Evolutionary conservation across 768 basidiomycete genomes (phyloP).

Genomic region (Tricholomella constricta): DNA sequence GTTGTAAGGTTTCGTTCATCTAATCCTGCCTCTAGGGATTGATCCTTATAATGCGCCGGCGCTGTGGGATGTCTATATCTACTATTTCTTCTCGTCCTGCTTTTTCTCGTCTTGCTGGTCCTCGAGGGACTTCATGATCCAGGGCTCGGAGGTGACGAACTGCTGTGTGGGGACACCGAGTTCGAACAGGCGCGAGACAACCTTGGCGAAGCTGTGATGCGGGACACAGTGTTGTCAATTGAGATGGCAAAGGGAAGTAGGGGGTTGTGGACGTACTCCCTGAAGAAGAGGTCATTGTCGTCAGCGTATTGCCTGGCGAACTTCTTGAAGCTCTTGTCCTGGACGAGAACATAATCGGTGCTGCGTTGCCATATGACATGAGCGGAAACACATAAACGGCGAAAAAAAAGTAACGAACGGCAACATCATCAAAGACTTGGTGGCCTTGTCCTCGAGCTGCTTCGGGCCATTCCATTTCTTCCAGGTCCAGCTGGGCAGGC

Average conservation of each 20-base stretch:
- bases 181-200: constrained; percentile 81
- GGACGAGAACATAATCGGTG: constrained; percentile 84
- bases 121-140: constrained; percentile 66
- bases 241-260: background rate
- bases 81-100: constrained; percentile 9
- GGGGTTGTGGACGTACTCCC: constrained; percentile 65
- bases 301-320: constrained; percentile 85
- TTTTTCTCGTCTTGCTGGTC: constrained; percentile 52
- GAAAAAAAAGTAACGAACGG: constrained; percentile 42
- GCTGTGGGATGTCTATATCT: background rate
- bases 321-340: constrained; percentile 94
- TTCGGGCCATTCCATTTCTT: constrained; percentile 93
- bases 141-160: constrained; percentile 71
- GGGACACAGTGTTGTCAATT: constrained; percentile 9
- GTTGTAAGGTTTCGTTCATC: background rate
- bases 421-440: constrained; percentile 91
- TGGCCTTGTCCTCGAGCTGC: constrained; percentile 92
- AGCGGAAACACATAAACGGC: background rate
- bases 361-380: constrained; percentile 32
- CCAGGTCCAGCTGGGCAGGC: constrained; percentile 72
- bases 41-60: background rate
- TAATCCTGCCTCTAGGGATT: background rate
- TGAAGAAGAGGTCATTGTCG: constrained; percentile 86
- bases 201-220: constrained; percentile 73
- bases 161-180: constrained; percentile 89